phyloP scores from a whole-genome alignment of 2,329 filamentous ascomycete species.

The Colletotrichum sp. region DNA sequence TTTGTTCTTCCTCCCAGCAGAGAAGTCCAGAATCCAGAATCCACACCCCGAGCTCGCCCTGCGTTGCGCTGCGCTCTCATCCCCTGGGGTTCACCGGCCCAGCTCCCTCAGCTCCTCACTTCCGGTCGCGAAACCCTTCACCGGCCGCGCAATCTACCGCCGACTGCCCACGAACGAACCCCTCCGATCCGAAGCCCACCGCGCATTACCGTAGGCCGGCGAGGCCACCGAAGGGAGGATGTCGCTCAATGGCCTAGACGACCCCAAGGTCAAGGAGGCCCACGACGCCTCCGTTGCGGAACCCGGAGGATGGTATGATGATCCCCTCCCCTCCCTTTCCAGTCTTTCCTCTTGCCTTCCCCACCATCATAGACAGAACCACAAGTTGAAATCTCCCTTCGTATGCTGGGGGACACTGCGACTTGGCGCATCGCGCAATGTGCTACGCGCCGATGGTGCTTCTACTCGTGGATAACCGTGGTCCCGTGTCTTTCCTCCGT shows the following conservation, averaged over 20 bases:
- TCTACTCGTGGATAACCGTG: neutral
- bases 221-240: slow-evolving; percentile 50
- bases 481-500: slow-evolving; percentile 19
- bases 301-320: slow-evolving; percentile 92
- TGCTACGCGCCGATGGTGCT: neutral
- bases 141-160: neutral
- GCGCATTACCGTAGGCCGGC: neutral
- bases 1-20: slow-evolving; percentile 8
- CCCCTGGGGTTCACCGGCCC: neutral
- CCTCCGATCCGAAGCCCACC: neutral
- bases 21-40: neutral
- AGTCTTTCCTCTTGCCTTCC: slow-evolving; percentile 12
- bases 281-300: slow-evolving; percentile 81
- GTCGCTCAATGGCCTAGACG: slow-evolving; percentile 96
- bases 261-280: slow-evolving; percentile 80
- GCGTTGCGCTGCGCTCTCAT: neutral
- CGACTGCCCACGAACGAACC: neutral
- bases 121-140: neutral
- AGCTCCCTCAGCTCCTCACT: neutral
- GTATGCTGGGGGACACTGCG: neutral
- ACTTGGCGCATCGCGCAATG: neutral
- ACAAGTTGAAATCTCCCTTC: neutral
- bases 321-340: slow-evolving; percentile 5
- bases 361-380: neutral
- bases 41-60: slow-evolving; percentile 15